These are phyloP conservation scores for Thuja plicata DNA, from an alignment of 83 land plant species.

Conservation along the genomic window DNA sequence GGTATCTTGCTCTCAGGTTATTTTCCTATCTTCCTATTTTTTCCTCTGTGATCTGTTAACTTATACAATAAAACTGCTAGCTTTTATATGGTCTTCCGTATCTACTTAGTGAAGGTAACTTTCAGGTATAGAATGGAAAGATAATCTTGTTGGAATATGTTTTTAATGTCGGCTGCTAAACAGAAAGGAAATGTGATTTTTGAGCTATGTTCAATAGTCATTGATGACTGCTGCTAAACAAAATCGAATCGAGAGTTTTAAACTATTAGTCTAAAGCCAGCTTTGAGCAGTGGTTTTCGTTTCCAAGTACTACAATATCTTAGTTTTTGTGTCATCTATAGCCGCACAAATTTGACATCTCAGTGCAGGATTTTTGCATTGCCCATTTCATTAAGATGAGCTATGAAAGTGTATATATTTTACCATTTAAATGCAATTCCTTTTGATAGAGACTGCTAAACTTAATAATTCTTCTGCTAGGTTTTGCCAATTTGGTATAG, in stretches of 20 bases:
- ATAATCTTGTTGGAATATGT: neutral
- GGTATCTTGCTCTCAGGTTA: constrained; percentile 10
- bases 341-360: neutral
- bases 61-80: neutral
- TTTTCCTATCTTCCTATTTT: neutral
- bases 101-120: neutral
- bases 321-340: neutral
- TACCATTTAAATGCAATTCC: neutral
- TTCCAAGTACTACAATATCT: neutral
- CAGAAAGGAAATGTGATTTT: neutral
- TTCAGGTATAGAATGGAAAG: neutral
- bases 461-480: neutral
- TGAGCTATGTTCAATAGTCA: neutral
- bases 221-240: neutral
- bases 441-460: neutral
- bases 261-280: neutral
- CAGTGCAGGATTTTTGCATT: neutral
- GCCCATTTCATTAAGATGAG: neutral
- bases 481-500: neutral
- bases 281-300: neutral
- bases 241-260: neutral
- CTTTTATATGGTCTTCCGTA: neutral
- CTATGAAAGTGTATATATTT: neutral
- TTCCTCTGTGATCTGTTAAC: neutral
- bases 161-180: neutral